Base-by-base conservation (phyloP, 176 grass and related monocot genomes). In the Musa acuminata region DNA sequence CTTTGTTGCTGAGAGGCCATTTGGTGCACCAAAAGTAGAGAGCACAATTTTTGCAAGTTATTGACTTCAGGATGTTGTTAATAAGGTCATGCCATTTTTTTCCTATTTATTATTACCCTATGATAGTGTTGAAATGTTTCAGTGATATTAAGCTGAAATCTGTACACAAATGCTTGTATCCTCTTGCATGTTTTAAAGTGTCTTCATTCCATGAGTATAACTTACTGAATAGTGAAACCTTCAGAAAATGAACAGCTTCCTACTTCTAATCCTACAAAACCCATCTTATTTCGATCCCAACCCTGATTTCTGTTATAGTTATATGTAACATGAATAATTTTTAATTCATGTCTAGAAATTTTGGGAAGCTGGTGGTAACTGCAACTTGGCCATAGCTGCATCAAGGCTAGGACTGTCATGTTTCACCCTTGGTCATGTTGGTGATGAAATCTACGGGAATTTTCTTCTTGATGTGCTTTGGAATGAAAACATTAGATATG, bases 351-450 rank as follows among this genome's bases (percentile, higher is more conserved):
- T 72, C 25, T 69, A 98, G 95, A 87, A 84, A 87, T 93, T 83
- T 80, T 98, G 95, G 95, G 90, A 98, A 83, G 95, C 95, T 79
- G 90, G 95, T 67, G 90, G 90, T 63, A 98, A 98, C 76, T 91
- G 84, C 84, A 98, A 98, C 54, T 89, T 98, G 72, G 88, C 89
- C 29, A 85, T 94, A 50, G 88, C 90, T 75, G 86, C 95, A 51
- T 79, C 95, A 82, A 88, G 95, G 81, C 82, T 98, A 71, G 95
- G 95, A 69, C 88, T 98, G 55, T 76, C 17, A 67, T 91, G 90
- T 73, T 79, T 78, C 49, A 89, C 95, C 51, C 80, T 94, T 81
- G 95, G 95, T 58, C 90, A 94, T 85, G 95, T 94, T 69, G 95
- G 95, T 50, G 78, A 93, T 76, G 88, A 98, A 55, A 80, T 91